phyloP scores from a whole-genome alignment of 345 rosid species.

The Acer negundo region DNA sequence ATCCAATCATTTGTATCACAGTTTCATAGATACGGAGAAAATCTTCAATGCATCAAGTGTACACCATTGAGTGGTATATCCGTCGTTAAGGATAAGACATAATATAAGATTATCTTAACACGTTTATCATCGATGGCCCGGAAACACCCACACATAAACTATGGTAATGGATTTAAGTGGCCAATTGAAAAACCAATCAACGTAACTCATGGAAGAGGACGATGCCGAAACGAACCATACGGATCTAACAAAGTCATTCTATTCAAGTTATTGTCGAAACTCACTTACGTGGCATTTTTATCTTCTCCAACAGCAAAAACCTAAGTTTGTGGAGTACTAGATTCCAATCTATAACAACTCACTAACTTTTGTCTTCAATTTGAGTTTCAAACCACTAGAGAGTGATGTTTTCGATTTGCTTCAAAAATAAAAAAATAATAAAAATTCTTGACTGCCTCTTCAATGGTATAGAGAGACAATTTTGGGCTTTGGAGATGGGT shows the following conservation, averaged over 20 bases:
- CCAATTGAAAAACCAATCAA: not conserved
- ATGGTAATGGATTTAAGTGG: not conserved
- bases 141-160: too few species aligned
- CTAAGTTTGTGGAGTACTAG: conserved; percentile 23
- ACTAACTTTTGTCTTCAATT: not conserved
- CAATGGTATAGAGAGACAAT: conserved; percentile 21
- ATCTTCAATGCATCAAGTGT: too few species aligned
- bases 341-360: conserved; percentile 6
- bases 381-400: not conserved
- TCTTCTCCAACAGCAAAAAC: conserved; percentile 10
- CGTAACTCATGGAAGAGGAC: not conserved
- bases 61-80: too few species aligned
- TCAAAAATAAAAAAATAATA: not conserved
- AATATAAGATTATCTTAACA: too few species aligned
- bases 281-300: conserved; percentile 28
- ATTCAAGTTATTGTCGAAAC: conserved; percentile 20
- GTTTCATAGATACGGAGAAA: too few species aligned
- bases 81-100: too few species aligned
- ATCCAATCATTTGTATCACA: too few species aligned
- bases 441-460: conserved; percentile 14
- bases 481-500: conserved; percentile 20
- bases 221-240: not conserved
- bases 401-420: conserved; percentile 19
- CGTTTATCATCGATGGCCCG: too few species aligned
- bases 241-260: not conserved